Evolutionary conservation across 352 stramenopile genomes (phyloP).

Genomic region (Phytophthora litchii): DNA sequence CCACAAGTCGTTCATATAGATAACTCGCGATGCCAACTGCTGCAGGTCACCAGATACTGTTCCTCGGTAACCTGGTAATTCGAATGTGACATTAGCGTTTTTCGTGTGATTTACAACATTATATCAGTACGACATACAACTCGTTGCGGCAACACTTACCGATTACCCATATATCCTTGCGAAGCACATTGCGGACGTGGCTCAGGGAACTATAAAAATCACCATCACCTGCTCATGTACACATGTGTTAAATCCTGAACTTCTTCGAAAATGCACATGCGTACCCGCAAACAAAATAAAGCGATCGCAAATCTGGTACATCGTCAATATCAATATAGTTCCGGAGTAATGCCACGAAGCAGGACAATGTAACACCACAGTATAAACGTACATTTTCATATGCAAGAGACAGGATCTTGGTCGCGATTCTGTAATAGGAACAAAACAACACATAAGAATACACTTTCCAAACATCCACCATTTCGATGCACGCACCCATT

Average conservation of each 20-base stretch:
- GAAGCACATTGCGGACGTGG: constrained; percentile 78
- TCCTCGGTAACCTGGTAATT: constrained; percentile 60
- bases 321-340: constrained; percentile 18
- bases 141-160: constrained; percentile 47
- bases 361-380: neutral
- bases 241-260: constrained; percentile 3
- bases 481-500: constrained; percentile 62
- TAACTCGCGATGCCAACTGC: constrained; percentile 72
- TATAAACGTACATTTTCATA: constrained; percentile 76
- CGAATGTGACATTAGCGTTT: neutral
- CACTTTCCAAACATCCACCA: neutral
- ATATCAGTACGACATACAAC: neutral
- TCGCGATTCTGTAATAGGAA: constrained; percentile 64
- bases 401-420: constrained; percentile 84
- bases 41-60: constrained; percentile 82
- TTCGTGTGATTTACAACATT: neutral
- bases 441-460: constrained; percentile 3
- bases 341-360: constrained; percentile 2
- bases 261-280: constrained; percentile 2
- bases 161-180: constrained; percentile 88
- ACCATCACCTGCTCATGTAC: constrained; percentile 58
- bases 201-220: constrained; percentile 90
- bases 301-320: constrained; percentile 71
- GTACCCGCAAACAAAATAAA: constrained; percentile 85
- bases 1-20: constrained; percentile 82